Percentiles rank a stretch among this genome's conserved stretches.
phyloP scores from a whole-genome alignment of 352 stramenopile genomes.

The Phytophthora tubulina region DNA sequence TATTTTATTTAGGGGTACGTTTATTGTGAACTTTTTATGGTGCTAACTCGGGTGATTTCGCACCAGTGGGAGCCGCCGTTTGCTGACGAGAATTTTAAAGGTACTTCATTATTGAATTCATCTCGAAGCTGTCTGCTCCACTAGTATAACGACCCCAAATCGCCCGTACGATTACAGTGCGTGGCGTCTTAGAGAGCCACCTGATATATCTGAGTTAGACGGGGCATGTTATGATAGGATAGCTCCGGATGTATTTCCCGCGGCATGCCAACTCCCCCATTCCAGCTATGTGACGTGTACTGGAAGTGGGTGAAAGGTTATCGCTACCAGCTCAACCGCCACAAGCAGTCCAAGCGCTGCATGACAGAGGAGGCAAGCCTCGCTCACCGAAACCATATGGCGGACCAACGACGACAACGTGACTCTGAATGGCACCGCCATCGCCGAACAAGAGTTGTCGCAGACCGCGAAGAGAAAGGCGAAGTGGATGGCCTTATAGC shows the following conservation, averaged over 20 bases:
- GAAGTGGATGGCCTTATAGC: too few relatives aligned
- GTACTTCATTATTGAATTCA: background rate
- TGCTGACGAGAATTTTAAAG: background rate
- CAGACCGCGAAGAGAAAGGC: too few relatives aligned
- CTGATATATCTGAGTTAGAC: too few relatives aligned
- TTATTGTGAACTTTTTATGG: too few relatives aligned
- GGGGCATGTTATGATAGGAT: too few relatives aligned
- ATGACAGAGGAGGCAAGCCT: background rate
- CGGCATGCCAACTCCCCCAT: background rate
- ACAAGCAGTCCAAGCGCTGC: background rate
- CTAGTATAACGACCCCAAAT: background rate
- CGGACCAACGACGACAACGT: background rate
- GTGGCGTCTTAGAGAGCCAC: too few relatives aligned
- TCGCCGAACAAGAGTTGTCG: background rate
- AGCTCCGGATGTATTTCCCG: too few relatives aligned
- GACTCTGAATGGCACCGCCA: background rate
- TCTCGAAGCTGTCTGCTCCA: background rate
- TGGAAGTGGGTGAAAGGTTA: background rate
- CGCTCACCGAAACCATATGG: background rate
- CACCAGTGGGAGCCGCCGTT: background rate
- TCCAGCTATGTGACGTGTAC: background rate
- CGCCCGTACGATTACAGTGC: background rate
- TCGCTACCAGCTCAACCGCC: background rate
- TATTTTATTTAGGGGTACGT: too few relatives aligned
- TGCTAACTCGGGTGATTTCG: background rate